Base-by-base conservation (phyloP, 1,284 basidiomycete species). In the Cystobasidium pallidum region DNA sequence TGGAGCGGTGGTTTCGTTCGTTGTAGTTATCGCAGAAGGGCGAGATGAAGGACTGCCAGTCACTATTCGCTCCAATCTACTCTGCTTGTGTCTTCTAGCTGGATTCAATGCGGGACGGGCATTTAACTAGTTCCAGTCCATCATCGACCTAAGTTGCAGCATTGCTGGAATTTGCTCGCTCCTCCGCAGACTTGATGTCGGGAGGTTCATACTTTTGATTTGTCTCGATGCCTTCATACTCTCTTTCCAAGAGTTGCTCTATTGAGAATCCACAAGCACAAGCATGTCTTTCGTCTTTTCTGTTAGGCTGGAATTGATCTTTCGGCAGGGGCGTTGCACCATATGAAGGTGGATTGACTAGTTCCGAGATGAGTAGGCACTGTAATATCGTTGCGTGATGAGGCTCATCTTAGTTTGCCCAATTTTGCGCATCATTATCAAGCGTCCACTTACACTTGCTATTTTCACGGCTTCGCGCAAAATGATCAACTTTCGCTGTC, bases 241-340 rank as follows among this genome's bases (percentile, higher is more conserved):
- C 67, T 19, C 67, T 36, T 15, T 70, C 55, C 28, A 70, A 17
- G 6, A 70, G 32, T 39, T 70, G 67, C 3, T 59, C 67, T 15
- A 70, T 36, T 1, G 39, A 28, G 15, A 70, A 70, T 2, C 67
- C 67, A 58, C 67, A 70, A 19, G 67, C 67, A 30, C 67, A 70
- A 21, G 67, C 67, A 32, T 58, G 34, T 17, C 67, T 57, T 49
- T 70, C 54, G 17, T 49, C 43, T 21, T 41, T 45, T 34, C 67
- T 36, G 21, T 45, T 49, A 13, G 67, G 67, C 26, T 70, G 55
- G 36, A 70, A 70, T 19, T 61, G 43, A 13, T 30, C 39, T 34
- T 47, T 49, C 19, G 67, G 43, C n/a, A 70, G 13, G 1, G 67
- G 67, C 2, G 19, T 47, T 13, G 55, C 30, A 10, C 55, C 45